phyloP scores from a whole-genome alignment of 1,284 basidiomycete genomes.

The Ustilago loliicola region DNA sequence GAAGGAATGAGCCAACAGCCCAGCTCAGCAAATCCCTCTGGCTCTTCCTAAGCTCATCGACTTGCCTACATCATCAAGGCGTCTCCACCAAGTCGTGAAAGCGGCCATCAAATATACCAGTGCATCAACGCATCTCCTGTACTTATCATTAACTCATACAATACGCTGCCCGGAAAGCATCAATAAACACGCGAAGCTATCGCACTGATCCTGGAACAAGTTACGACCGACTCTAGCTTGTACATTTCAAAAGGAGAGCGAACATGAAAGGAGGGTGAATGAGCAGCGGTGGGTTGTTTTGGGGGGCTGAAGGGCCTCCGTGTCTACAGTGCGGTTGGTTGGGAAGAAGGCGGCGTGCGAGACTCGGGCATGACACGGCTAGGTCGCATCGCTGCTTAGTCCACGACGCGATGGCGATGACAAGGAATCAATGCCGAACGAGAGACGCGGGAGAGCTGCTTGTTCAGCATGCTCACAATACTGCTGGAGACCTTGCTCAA shows the following conservation, averaged over 20 bases:
- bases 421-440: background rate
- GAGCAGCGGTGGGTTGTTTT: background rate
- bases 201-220: background rate
- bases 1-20: constrained; percentile 47
- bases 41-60: constrained; percentile 9
- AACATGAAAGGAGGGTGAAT: background rate
- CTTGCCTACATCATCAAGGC: background rate
- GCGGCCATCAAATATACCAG: constrained; percentile 5
- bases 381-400: background rate
- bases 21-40: background rate
- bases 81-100: background rate
- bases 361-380: background rate
- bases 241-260: background rate
- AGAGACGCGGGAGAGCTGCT: background rate
- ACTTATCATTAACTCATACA: background rate
- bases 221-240: background rate
- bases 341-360: background rate
- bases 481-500: background rate
- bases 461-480: background rate
- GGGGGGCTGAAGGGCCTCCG: background rate
- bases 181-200: background rate
- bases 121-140: background rate
- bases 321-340: background rate
- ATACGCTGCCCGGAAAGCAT: background rate
- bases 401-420: background rate